Base-by-base conservation (phyloP, 169 alveolate genomes). In the Plasmodium inui region DNA sequence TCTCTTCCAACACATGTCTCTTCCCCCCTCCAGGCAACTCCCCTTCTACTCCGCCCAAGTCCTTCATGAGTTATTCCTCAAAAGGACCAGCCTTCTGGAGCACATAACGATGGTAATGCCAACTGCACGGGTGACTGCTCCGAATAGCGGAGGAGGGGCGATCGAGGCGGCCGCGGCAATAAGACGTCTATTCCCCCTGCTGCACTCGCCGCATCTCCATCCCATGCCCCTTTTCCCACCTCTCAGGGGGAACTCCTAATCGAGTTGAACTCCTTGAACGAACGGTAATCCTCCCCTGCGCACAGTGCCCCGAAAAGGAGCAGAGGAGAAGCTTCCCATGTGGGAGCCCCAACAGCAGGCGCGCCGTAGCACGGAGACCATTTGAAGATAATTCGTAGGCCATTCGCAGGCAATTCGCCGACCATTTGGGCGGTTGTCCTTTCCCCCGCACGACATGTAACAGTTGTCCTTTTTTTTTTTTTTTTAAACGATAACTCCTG, bases 1-100 rank as follows among this genome's bases (percentile, higher is more conserved):
- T 30, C 46, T 3, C 50, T 73, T 19, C 39, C 17, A n/a, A 2
- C 67, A 19, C 41, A 17, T 32, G 1, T 71, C 10, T 17, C 14
- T 28, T 46, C 41, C 61, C 28, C 81, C n/a, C 71, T 32, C 7
- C 83, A 85, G 93, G 39, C 93, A 86, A 86, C 53, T 86, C 41
- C 93, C 93, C 46, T 86, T 86, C 55, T 86, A 86, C 80, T 70
- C 93, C 44, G 41, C 73, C 71, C 82, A 86, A 55, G 93, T 86
- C 26, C 46, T 86, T n/a, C 80, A 74, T 10, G 93, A 86, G 28
- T 28, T 86, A 14, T 86, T 86, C 80, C 30, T 41, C 39, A 37
- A 76, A 53, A 46, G 70, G 81, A 12, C 93, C 50, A 86, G 76
- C 39, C 41, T 86, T 14, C 93, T 86, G 37, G 57, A 53, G 3